Base-by-base conservation (phyloP, 2,329 filamentous ascomycete genomes). In the Nigrospora oryzae region DNA sequence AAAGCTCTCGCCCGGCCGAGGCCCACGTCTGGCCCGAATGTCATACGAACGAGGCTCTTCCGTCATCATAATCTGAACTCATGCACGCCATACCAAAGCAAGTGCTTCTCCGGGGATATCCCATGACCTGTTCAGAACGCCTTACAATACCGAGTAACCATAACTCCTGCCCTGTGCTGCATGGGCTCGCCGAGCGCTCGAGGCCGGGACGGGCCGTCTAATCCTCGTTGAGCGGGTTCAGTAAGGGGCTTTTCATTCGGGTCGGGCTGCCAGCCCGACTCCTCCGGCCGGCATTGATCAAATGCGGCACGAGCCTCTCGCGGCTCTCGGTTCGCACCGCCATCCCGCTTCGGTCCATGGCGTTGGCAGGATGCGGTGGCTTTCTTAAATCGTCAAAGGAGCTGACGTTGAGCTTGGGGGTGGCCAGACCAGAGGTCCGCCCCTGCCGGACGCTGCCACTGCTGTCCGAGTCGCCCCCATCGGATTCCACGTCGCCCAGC, bases 301-400 rank as follows among this genome's bases (percentile, higher is more conserved):
- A 71, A 46, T 75, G 72, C 13, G 78, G 74, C 14, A 76, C 72
- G 34, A 96, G 65, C 46, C 87, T 75, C 59, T 97, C 93, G 43
- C 89, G 74, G 60, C 89, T 95, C 60, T 96, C 91, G 0, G 87
- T 94, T 53, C 91, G 73, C 3, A 89, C 78, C 44, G 87, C 82
- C 51, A 96, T 62, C 2, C 90, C 90, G 39, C 78, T 81, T 35
- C 89, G 68, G 52, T 83, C 78, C 57, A 83, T 71, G 5, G 72
- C 71, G 43, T 68, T 72, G 14, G 56, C 53, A 12, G 55, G 54
- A 38, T 51, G 54, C 30, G 46, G 48, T 36, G 53, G 56, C 46
- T 57, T 61, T 49, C 63, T 62, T 13, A 64, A 47, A 34, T 71
- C 68, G 34, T 81, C 78, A 39, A 75, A 75, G 33, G 69, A 69